These are phyloP conservation scores for Plenodomus biglobosus DNA, from an alignment of 2,329 filamentous ascomycete species.

Conservation along the genomic window DNA sequence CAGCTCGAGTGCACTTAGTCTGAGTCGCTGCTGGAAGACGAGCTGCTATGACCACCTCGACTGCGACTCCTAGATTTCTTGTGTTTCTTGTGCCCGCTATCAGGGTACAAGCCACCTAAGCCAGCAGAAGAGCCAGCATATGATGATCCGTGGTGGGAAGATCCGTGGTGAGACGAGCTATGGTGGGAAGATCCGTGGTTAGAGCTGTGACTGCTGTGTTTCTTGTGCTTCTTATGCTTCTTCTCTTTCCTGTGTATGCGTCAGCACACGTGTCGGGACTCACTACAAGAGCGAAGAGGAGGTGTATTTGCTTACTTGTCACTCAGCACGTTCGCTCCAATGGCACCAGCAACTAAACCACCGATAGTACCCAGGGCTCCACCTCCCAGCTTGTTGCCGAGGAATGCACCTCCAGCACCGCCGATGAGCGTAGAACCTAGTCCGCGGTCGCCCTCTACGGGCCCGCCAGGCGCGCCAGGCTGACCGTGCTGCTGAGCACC, in stretches of 20 bases:
- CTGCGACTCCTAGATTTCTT: conserved; percentile 37
- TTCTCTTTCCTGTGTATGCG: conserved; percentile 27
- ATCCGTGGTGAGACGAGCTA: conserved; percentile 19
- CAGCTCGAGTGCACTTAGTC: conserved; percentile 24
- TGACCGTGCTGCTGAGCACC: conserved; percentile 46
- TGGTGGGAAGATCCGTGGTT: conserved; percentile 32
- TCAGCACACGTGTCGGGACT: background rate
- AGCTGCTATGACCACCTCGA: conserved; percentile 35
- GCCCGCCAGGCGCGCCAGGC: conserved; percentile 32
- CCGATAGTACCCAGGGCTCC: conserved; percentile 56
- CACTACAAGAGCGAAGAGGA: background rate
- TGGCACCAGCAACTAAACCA: conserved; percentile 55
- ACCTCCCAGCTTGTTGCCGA: conserved; percentile 57
- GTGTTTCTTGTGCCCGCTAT: conserved; percentile 34
- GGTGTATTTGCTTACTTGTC: conserved; percentile 37
- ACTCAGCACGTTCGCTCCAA: conserved; percentile 58
- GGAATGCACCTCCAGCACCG: conserved; percentile 57
- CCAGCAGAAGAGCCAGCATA: conserved; percentile 40
- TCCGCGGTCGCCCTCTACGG: conserved; percentile 56
- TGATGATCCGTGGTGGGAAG: conserved; percentile 21
- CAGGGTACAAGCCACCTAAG: conserved; percentile 39
- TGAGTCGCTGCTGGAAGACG: conserved; percentile 41
- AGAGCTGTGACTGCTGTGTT: conserved; percentile 27
- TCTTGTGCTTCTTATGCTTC: conserved; percentile 44
- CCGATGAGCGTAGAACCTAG: conserved; percentile 58